phyloP scores from a whole-genome alignment of 2,329 filamentous ascomycete genomes.

The Cadophora luteo-olivacea region DNA sequence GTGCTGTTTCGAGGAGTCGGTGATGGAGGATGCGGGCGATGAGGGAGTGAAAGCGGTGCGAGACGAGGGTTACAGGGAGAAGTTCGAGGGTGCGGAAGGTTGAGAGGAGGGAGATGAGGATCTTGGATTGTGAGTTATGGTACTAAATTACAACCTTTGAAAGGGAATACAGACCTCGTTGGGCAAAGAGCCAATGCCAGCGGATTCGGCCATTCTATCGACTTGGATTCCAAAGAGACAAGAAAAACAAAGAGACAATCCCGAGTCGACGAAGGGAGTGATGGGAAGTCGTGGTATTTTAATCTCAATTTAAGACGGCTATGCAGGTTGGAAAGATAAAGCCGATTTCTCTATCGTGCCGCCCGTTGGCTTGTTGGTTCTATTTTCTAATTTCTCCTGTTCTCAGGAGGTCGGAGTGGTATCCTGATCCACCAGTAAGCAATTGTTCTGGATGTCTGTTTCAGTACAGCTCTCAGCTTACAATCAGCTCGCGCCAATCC shows the following conservation, averaged over 20 bases:
- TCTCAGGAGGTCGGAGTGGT: not conserved
- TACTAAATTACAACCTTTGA: no score
- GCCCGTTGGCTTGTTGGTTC: not conserved
- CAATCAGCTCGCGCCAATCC: not conserved
- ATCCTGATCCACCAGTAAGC: slow-evolving; percentile 1
- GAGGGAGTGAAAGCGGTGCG: slow-evolving; percentile 67
- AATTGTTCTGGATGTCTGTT: not conserved
- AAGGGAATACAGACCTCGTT: slow-evolving; percentile 35
- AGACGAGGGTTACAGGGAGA: slow-evolving; percentile 63
- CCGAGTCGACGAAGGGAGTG: slow-evolving; percentile 8
- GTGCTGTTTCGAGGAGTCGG: slow-evolving; percentile 65
- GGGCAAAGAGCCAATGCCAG: slow-evolving; percentile 33
- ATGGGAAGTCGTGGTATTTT: not conserved
- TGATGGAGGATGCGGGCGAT: slow-evolving; percentile 68
- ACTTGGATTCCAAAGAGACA: slow-evolving; percentile 16
- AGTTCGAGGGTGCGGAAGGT: slow-evolving; percentile 55
- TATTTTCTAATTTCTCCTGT: not conserved
- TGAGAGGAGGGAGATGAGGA: slow-evolving; percentile 58
- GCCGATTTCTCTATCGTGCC: not conserved
- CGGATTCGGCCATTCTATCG: slow-evolving; percentile 29
- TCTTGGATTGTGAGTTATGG: slow-evolving; percentile 45
- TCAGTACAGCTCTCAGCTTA: not conserved
- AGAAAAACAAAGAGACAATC: slow-evolving; percentile 29
- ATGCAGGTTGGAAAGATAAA: not conserved
- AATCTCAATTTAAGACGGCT: not conserved